Conservation (phyloP, 2,329 filamentous ascomycete species). For the Metarhizium robertsii region DNA sequence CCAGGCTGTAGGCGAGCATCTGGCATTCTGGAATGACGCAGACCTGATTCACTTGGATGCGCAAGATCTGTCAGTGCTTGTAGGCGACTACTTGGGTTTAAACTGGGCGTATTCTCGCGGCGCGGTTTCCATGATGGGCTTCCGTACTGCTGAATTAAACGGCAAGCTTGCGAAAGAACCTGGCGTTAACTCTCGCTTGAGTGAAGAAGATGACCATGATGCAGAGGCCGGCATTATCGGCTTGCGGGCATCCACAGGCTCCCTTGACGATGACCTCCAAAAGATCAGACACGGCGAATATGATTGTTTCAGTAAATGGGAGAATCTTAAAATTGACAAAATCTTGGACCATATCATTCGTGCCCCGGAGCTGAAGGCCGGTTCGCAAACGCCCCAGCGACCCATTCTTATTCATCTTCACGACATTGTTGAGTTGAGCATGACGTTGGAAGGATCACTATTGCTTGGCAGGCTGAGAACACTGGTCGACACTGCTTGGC, state of each 20-base stretch:
- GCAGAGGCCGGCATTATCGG: conserved; percentile 21
- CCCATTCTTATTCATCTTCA: conserved; percentile 67
- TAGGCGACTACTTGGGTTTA: conserved; percentile 62
- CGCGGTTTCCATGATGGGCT: conserved; percentile 44
- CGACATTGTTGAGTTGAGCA: conserved; percentile 71
- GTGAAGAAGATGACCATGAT: conserved; percentile 26
- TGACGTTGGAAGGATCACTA: conserved; percentile 56
- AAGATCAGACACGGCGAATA: conserved; percentile 29
- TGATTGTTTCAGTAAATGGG: conserved; percentile 40
- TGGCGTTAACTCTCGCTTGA: conserved; percentile 20
- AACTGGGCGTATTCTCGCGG: conserved; percentile 39
- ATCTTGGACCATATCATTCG: conserved; percentile 48
- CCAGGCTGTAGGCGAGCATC: conserved; percentile 47
- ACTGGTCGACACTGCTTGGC: conserved; percentile 63
- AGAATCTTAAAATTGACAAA: conserved; percentile 50
- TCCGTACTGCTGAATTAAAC: conserved; percentile 44
- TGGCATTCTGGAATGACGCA: conserved; percentile 52
- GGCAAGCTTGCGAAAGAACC: conserved; percentile 42
- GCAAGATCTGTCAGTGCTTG: conserved; percentile 59
- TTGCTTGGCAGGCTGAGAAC: conserved; percentile 63
- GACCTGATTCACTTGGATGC: conserved; percentile 62
- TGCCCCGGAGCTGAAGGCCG: conserved; percentile 30
- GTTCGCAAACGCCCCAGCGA: conserved; percentile 20
- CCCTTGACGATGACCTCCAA: conserved; percentile 34
- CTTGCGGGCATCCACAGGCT: conserved; percentile 16